A percentile compares a stretch with the other conserved stretches of the same genome.
phyloP scores from a whole-genome alignment of 129 eudicot species.

The Logfia minima region DNA sequence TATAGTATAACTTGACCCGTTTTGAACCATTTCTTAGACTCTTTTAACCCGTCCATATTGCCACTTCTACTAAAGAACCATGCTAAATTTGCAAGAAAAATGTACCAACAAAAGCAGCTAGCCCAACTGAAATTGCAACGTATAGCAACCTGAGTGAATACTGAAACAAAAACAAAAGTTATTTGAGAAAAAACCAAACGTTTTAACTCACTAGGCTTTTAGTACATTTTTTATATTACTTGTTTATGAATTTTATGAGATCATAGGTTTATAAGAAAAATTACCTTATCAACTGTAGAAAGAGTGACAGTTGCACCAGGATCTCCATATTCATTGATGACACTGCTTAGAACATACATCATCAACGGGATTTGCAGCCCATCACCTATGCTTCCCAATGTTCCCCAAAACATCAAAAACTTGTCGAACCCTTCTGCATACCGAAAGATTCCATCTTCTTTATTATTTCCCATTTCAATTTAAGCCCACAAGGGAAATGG shows the following conservation, averaged over 20 bases:
- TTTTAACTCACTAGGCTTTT: too few species aligned
- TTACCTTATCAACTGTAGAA: slow-evolving; percentile 47
- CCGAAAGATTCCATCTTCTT: slow-evolving; percentile 50
- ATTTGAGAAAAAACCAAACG: neutral
- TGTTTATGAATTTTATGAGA: too few species aligned
- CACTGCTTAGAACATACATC: slow-evolving; percentile 70
- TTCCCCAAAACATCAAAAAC: slow-evolving; percentile 62
- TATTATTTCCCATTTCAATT: neutral
- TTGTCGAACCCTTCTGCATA: slow-evolving; percentile 61
- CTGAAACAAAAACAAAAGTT: slow-evolving; percentile 35
- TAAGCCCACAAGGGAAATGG: neutral
- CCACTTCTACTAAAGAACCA: too few species aligned
- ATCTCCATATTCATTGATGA: slow-evolving; percentile 57
- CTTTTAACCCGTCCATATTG: too few species aligned
- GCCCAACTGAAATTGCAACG: slow-evolving; percentile 66
- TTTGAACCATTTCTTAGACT: too few species aligned
- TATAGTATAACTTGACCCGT: too few species aligned
- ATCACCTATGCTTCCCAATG: slow-evolving; percentile 78
- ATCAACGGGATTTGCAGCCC: slow-evolving; percentile 65
- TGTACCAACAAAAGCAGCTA: slow-evolving; percentile 68
- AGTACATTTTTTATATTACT: too few species aligned
- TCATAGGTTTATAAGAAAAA: too few species aligned
- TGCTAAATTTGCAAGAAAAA: neutral
- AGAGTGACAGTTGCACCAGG: slow-evolving; percentile 27
- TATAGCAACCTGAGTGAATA: slow-evolving; percentile 61